phyloP scores from a whole-genome alignment of 345 rosid genomes.

The Chamaenerion angustifolium region DNA sequence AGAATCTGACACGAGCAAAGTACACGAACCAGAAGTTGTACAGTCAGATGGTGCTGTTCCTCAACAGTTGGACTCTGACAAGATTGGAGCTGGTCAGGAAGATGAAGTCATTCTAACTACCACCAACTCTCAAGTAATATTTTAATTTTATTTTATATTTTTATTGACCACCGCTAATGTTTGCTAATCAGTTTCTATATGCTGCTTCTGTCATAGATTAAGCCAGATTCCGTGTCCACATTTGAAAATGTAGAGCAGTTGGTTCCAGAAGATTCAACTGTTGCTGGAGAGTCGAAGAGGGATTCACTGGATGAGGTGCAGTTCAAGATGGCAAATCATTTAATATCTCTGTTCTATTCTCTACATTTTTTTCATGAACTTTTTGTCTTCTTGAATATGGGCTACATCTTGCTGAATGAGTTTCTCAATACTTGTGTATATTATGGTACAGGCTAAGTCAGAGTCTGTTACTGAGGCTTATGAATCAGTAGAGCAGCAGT shows the following conservation, averaged over 20 bases:
- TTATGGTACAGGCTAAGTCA: neutral
- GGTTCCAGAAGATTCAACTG: neutral
- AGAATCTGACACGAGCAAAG: too few relatives aligned
- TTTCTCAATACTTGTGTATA: neutral
- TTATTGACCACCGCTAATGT: too few relatives aligned
- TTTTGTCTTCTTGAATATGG: neutral
- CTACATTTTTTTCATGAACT: neutral
- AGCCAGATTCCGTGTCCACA: neutral
- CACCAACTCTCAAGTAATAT: too few relatives aligned
- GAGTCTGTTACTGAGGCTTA: neutral
- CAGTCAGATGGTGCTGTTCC: too few relatives aligned
- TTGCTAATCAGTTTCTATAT: too few relatives aligned
- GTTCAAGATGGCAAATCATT: neutral
- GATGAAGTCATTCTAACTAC: too few relatives aligned
- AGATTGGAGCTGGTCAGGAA: too few relatives aligned
- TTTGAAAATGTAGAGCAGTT: neutral
- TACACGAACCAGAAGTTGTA: too few relatives aligned
- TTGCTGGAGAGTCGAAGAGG: neutral
- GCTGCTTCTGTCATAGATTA: neutral
- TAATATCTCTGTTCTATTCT: neutral
- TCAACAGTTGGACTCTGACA: too few relatives aligned
- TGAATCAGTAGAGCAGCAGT: neutral
- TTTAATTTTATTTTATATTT: too few relatives aligned
- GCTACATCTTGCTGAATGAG: neutral
- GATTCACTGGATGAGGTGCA: neutral